Evolutionary conservation across 768 basidiomycete species (phyloP).

Genomic region (Agrocybe chaxingu): DNA sequence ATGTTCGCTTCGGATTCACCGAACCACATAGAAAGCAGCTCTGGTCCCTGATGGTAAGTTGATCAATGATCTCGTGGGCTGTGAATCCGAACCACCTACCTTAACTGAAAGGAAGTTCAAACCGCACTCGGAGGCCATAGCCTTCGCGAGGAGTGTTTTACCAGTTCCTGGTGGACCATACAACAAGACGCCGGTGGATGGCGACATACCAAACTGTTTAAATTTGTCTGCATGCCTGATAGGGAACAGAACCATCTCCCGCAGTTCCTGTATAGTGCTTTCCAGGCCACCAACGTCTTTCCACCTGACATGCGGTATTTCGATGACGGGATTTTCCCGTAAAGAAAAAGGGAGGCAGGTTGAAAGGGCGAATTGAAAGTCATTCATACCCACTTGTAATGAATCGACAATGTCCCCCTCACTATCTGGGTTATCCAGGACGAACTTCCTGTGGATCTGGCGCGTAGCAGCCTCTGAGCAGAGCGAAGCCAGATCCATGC

Average conservation of each 20-base stretch:
- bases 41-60: constrained; percentile 65
- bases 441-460: constrained; percentile 99
- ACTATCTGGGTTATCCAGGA: constrained; percentile 91
- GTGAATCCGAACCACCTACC: constrained; percentile 32
- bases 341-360: constrained; percentile 98
- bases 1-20: constrained; percentile 99
- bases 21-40: constrained; percentile 99
- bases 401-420: constrained; percentile 99
- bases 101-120: constrained; percentile 99
- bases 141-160: constrained; percentile 98
- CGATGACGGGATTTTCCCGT: constrained; percentile 92
- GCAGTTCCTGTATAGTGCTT: constrained; percentile 98
- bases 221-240: constrained; percentile 99
- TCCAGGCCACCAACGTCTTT: constrained; percentile 99
- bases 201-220: constrained; percentile 99
- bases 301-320: constrained; percentile 98
- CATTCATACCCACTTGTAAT: constrained; percentile 99
- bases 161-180: constrained; percentile 99
- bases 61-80: constrained; percentile 9
- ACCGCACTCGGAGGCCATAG: constrained; percentile 99
- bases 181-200: constrained; percentile 98
- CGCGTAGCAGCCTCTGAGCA: constrained; percentile 99
- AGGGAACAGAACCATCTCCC: constrained; percentile 99
- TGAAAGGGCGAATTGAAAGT: constrained; percentile 99
- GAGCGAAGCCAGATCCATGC: constrained; percentile 94